Conservation (phyloP, 1,284 basidiomycete genomes). For the Irpex rosettiformis region DNA sequence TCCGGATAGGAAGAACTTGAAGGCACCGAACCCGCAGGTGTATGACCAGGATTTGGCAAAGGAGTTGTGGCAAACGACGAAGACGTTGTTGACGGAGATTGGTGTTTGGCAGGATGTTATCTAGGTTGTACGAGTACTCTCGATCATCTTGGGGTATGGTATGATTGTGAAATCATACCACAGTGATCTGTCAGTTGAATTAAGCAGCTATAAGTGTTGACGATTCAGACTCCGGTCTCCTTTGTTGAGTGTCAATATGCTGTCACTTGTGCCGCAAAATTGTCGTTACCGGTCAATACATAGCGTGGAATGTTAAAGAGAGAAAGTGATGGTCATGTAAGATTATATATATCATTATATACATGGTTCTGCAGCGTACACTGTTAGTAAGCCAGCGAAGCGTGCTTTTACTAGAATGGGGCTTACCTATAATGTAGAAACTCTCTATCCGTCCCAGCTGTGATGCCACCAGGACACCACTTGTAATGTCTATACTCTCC, state of each 20-base stretch:
- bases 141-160: neutral
- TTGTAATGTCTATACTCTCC: neutral
- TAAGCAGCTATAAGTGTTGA: too few species aligned
- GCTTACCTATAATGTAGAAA: neutral
- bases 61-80: slow-evolving; percentile 42
- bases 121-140: neutral
- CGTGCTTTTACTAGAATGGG: neutral
- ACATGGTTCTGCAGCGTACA: neutral
- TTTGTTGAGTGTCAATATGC: too few species aligned
- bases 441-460: neutral
- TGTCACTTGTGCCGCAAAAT: too few species aligned
- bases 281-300: too few species aligned
- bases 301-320: too few species aligned
- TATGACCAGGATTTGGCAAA: slow-evolving; percentile 38
- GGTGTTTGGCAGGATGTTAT: slow-evolving; percentile 12
- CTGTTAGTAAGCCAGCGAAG: neutral
- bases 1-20: slow-evolving; percentile 34
- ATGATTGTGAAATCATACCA: neutral
- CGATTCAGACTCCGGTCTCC: too few species aligned
- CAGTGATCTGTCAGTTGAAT: too few species aligned
- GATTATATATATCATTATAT: neutral
- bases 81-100: slow-evolving; percentile 26
- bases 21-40: slow-evolving; percentile 27
- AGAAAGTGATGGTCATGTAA: too few species aligned
- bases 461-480: neutral